Base-by-base conservation (phyloP, 169 alveolate genomes). In the Plasmodium chabaudi region DNA sequence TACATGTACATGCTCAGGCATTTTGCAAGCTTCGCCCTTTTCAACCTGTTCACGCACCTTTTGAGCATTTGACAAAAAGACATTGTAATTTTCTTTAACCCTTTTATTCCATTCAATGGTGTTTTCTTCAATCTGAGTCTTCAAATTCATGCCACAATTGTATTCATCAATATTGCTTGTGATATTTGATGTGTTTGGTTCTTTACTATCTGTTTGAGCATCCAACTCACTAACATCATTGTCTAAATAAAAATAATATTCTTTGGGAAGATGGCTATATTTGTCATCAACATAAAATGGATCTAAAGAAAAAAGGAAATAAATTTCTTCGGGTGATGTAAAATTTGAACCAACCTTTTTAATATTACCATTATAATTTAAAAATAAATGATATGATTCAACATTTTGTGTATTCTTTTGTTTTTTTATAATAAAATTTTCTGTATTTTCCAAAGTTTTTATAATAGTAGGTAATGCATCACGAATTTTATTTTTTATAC, bases 291-390 rank as follows among this genome's bases (percentile, higher is more conserved):
- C 75, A 42, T 47, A 77, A 23, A 77, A 17, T 23, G 75, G 55
- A 23, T 82, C 90, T 59, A 82, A n/a, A 17, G 90, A 82, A 68
- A 82, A 82, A 44, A 82, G 61, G 61, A 67, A 82, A 17, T 13
- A 65, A 56, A 82, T 82, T 67, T 82, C 90, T 25, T 82, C 90
- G 7, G 9, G 51, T 0, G 90, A 82, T 21, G 57, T 21, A 21
- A 82, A 82, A 25, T 27, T 67, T 19, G 23, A 21, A 7, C 90
- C 90, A 1, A 82, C 49, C 19, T 60, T 67, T 56, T 82, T 82
- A 1, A 69, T n/a, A 23, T 56, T 51, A 47, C 65, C 63, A 39
- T 67, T 55, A 67, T 65, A 53, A 4, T 68, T 82, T 56, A 82
- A 42, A 60, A 17, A 82, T 13, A 82, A 60, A 25, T 46, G 47